Evolutionary conservation across 371 early-diverging fungal genomes (phyloP).

Genomic region (Thermomucor indicae-seudaticae): DNA sequence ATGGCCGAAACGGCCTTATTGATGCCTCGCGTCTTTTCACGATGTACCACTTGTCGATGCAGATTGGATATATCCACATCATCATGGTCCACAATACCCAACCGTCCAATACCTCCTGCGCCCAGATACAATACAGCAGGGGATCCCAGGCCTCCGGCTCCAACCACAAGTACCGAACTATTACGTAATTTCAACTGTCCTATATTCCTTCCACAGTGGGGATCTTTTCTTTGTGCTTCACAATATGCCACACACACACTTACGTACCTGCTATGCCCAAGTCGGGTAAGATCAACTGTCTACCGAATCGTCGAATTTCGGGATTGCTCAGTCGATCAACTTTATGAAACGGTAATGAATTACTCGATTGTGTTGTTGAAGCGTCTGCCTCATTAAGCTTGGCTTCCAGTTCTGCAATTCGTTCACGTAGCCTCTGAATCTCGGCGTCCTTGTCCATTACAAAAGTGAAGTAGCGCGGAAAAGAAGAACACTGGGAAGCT

Average conservation of each 20-base stretch:
- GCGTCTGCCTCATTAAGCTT: conserved; percentile 1
- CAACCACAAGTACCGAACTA: conserved; percentile 85
- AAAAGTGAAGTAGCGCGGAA: no score
- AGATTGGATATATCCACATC: conserved; percentile 92
- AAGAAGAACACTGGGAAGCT: no score
- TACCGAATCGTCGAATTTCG: conserved; percentile 85
- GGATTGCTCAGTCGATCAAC: conserved; percentile 39
- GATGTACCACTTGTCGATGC: conserved; percentile 96
- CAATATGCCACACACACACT: background rate
- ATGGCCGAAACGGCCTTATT: conserved; percentile 85
- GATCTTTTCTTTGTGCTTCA: background rate
- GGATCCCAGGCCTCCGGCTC: conserved; percentile 97
- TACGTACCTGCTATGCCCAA: conserved; percentile 72
- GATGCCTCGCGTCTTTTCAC: conserved; percentile 67
- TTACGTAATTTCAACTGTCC: conserved; percentile 82
- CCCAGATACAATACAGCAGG: conserved; percentile 92
- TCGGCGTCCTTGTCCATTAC: no score
- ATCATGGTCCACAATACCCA: conserved; percentile 98
- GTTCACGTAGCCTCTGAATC: conserved; percentile 22
- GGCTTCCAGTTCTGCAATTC: conserved; percentile 30
- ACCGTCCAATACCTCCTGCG: conserved; percentile 84
- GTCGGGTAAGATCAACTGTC: conserved; percentile 91
- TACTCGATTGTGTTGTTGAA: conserved; percentile 3
- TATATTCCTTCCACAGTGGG: conserved; percentile 19
- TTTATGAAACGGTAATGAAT: no score